Base-by-base conservation (phyloP, 78 protist species). In the Capsaspora owczarzaki region DNA sequence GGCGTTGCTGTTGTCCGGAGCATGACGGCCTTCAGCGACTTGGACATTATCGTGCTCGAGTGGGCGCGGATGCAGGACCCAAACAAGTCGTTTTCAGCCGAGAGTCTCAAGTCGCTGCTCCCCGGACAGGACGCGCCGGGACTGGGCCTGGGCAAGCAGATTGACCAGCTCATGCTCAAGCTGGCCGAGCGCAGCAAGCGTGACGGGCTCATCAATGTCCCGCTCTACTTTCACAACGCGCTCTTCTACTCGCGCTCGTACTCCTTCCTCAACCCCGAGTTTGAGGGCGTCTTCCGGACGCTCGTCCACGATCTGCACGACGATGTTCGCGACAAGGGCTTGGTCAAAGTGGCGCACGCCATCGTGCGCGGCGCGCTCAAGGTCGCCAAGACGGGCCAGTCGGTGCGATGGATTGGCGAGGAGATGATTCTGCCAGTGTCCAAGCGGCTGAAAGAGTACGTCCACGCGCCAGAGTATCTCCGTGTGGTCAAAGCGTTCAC, bases 151-250 rank as follows among this genome's bases (percentile, higher is more conserved):
- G 43, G 61, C 37, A 47, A 53, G 19, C 42, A 47, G 33, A 35
- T 78, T n/a, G 71, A 37, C 25, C 38, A 61, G 22, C 5, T 47
- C 29, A 27, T 78, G 8, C 37, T 29, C 47, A 22, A 40, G 38
- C 6, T 43, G 44, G 76, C 76, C 35, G 38, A 31, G 61, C 35
- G 5, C 12, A 38, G 40, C 16, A 49, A 14, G n/a, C 44, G 69
- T 10, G 82, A 78, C 61, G 69, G 74, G 14, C 20, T 78, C 20
- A 46, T 53, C 5, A 78, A 78, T 27, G 53, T 33, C 61, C 82
- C 82, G 33, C 74, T 78, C 31, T 78, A 78, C 53, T 78, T 61
- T 27, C 82, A 78, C 82, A 78, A 78, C 53, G 82, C 82, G 44
- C 44, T 78, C 56, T 43, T 78, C 69, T 78, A 78, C 25, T 23